Evolutionary conservation across 495 filamentous ascomycete species (phyloP).

Genomic region (Xylaria grammica): DNA sequence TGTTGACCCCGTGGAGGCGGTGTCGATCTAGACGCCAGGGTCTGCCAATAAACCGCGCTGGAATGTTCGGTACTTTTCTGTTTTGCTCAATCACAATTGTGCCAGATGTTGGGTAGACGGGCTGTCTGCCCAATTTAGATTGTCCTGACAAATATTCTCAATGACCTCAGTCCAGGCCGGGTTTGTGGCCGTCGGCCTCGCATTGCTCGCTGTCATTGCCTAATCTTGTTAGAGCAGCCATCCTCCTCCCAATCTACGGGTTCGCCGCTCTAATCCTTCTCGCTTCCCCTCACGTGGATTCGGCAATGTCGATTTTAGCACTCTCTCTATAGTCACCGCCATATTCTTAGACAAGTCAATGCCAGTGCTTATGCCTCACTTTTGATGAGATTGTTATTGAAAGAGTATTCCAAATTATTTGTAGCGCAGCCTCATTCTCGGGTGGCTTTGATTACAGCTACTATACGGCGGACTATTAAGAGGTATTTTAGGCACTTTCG

Average conservation of each 20-base stretch:
- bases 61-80: not conserved
- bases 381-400: not conserved
- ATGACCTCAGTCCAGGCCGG: slow-evolving; percentile 1
- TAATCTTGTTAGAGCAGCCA: slow-evolving; percentile 19
- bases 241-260: slow-evolving; percentile 2
- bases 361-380: not conserved
- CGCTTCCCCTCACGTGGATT: slow-evolving; percentile 12
- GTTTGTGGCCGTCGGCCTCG: slow-evolving; percentile 7
- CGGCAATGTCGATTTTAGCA: not conserved
- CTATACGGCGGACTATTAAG: not conserved
- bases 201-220: slow-evolving; percentile 12
- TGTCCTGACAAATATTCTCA: slow-evolving; percentile 14
- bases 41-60: slow-evolving; percentile 4
- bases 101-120: slow-evolving; percentile 4
- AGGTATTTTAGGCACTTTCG: not conserved
- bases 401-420: slow-evolving; percentile 12
- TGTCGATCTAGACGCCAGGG: slow-evolving; percentile 6
- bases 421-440: slow-evolving; percentile 1
- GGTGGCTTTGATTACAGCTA: not conserved
- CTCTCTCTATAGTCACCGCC: not conserved
- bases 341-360: slow-evolving; percentile 19
- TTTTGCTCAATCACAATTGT: not conserved
- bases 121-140: slow-evolving; percentile 1
- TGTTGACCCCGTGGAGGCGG: slow-evolving; percentile 5
- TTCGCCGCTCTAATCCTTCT: slow-evolving; percentile 1